phyloP scores from a whole-genome alignment of 2,329 filamentous ascomycete genomes.

The Talaromyces sp. region DNA sequence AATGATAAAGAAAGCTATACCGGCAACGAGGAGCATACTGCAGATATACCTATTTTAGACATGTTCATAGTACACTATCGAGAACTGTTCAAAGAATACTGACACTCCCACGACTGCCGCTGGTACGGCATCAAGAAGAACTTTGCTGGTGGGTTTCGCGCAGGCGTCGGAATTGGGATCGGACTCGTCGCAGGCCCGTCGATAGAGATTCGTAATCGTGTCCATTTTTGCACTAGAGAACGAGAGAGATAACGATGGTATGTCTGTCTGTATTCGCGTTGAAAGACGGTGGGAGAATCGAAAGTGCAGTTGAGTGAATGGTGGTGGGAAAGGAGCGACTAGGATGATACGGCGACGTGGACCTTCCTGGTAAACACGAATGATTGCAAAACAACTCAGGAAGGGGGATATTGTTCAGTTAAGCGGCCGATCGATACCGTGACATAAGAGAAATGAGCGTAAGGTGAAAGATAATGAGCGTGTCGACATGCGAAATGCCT shows the following conservation, averaged over 20 bases:
- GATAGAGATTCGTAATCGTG: constrained; percentile 2
- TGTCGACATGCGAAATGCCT: neutral
- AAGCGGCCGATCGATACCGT: neutral
- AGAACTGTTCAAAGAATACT: neutral
- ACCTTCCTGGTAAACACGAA: neutral
- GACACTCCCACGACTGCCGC: constrained; percentile 11
- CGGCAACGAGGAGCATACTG: constrained; percentile 11
- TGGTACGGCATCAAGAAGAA: constrained; percentile 13
- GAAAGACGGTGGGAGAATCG: neutral
- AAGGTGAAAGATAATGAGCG: neutral
- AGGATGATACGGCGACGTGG: neutral
- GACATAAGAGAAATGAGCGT: neutral
- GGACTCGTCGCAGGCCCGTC: constrained; percentile 10
- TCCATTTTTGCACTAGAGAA: constrained; percentile 4
- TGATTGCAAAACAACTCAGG: neutral
- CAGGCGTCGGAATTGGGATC: constrained; percentile 10
- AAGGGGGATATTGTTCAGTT: neutral
- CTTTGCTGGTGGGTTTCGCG: constrained; percentile 13
- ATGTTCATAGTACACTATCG: neutral
- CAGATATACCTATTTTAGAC: neutral
- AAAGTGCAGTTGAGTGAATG: neutral
- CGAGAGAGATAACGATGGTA: neutral
- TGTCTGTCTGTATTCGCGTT: neutral
- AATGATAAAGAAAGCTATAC: constrained; percentile 9
- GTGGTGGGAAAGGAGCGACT: neutral